Evolutionary conservation across 352 stramenopile species (phyloP).

Genomic region (Phytophthora sojae): DNA sequence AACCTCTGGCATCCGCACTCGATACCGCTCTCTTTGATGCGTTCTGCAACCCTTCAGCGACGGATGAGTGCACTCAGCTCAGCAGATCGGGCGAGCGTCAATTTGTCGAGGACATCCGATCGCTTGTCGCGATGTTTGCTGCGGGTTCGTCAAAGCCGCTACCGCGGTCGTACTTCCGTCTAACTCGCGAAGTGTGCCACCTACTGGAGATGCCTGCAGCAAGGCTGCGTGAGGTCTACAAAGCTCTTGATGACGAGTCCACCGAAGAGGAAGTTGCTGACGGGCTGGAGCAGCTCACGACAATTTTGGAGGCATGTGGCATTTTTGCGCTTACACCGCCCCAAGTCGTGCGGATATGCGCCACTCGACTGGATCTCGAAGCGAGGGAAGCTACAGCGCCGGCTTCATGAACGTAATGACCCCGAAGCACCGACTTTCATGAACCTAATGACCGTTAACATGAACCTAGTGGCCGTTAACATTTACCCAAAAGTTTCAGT

Average conservation of each 20-base stretch:
- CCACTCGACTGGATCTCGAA: constrained; percentile 31
- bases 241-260: constrained; percentile 47
- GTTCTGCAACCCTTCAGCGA: constrained; percentile 27
- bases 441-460: neutral
- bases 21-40: constrained; percentile 50
- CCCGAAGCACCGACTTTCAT: neutral
- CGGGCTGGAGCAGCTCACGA: constrained; percentile 67
- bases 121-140: constrained; percentile 46
- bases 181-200: constrained; percentile 50
- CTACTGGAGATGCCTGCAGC: constrained; percentile 51
- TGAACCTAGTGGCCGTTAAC: neutral
- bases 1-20: constrained; percentile 43
- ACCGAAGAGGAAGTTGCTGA: constrained; percentile 5
- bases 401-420: neutral
- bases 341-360: constrained; percentile 53
- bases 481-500: neutral
- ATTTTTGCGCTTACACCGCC: constrained; percentile 56
- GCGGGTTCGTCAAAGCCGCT: constrained; percentile 36
- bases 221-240: constrained; percentile 55
- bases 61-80: constrained; percentile 21
- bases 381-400: constrained; percentile 4
- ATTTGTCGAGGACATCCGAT: constrained; percentile 52
- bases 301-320: constrained; percentile 72
- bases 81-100: constrained; percentile 38
- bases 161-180: constrained; percentile 52